Evolutionary conservation across 176 grass and related monocot species (phyloP).

Genomic region (Raddia distichophylla): DNA sequence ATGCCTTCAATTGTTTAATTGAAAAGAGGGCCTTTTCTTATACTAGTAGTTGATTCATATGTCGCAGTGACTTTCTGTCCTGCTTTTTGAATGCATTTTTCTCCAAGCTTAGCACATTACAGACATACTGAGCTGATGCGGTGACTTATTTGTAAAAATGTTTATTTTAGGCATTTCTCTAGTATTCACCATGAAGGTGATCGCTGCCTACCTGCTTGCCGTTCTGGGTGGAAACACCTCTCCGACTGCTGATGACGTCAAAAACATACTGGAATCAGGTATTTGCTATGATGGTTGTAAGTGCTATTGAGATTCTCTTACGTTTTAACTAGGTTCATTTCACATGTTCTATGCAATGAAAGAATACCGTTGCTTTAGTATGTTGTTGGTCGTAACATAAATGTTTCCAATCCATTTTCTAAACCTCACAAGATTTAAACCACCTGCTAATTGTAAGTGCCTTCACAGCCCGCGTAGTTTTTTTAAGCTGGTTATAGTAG

Average conservation of each 20-base stretch:
- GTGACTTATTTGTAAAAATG: background rate
- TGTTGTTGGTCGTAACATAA: background rate
- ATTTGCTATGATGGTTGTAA: slow-evolving; percentile 23
- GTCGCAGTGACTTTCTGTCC: background rate
- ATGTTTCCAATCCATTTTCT: background rate
- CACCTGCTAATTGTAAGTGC: background rate
- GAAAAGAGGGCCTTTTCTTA: background rate
- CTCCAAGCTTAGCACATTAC: background rate
- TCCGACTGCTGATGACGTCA: slow-evolving; percentile 59
- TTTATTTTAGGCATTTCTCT: background rate
- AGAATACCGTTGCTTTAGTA: background rate
- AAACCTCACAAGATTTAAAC: background rate
- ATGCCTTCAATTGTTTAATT: background rate
- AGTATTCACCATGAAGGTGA: slow-evolving; percentile 64
- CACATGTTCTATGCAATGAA: background rate
- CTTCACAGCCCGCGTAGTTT: background rate
- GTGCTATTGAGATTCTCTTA: background rate
- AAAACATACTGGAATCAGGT: slow-evolving; percentile 79
- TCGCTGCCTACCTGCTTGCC: slow-evolving; percentile 71
- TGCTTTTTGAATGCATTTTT: background rate
- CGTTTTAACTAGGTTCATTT: background rate
- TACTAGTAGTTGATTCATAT: background rate
- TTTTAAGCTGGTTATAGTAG: background rate
- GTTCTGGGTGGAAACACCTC: slow-evolving; percentile 62
- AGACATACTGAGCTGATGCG: background rate